Evolutionary conservation across 2,329 filamentous ascomycete species (phyloP).

Genomic region (Tolypocladium endophyticum): DNA sequence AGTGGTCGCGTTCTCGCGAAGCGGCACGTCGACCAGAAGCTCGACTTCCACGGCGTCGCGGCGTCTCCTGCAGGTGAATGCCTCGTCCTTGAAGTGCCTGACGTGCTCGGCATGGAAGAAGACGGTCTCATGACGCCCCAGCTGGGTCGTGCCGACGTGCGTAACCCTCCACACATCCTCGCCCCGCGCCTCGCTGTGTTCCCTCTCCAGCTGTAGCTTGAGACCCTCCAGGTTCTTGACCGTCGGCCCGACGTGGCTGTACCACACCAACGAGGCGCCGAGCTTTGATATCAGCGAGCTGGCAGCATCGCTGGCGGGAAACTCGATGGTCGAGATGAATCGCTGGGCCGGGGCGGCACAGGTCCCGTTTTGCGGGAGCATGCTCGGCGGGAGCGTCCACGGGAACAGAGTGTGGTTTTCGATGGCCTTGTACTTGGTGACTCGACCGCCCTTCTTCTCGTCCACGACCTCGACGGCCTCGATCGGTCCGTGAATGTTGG

Average conservation of each 20-base stretch:
- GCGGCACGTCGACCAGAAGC: conserved; percentile 32
- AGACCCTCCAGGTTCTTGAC: conserved; percentile 44
- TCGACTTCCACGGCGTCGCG: conserved; percentile 63
- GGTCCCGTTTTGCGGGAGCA: conserved; percentile 68
- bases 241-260: conserved; percentile 28
- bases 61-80: conserved; percentile 72
- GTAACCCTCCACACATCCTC: conserved; percentile 58
- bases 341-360: conserved; percentile 63
- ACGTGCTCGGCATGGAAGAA: conserved; percentile 69
- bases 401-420: conserved; percentile 82
- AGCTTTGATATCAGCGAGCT: conserved; percentile 21
- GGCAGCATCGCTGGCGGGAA: conserved; percentile 35
- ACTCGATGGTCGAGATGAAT: conserved; percentile 58
- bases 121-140: conserved; percentile 82
- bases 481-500: conserved; percentile 44
- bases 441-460: conserved; percentile 29
- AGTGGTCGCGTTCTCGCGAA: conserved; percentile 14
- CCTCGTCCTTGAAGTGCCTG: conserved; percentile 67
- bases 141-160: conserved; percentile 66
- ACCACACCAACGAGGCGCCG: conserved; percentile 22
- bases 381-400: conserved; percentile 73
- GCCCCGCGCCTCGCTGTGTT: conserved; percentile 32
- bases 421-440: conserved; percentile 35
- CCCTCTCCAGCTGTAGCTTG: conserved; percentile 57
- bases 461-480: conserved; percentile 31